phyloP scores from a whole-genome alignment of 2,329 filamentous ascomycete species.

The Madurella fahalii region DNA sequence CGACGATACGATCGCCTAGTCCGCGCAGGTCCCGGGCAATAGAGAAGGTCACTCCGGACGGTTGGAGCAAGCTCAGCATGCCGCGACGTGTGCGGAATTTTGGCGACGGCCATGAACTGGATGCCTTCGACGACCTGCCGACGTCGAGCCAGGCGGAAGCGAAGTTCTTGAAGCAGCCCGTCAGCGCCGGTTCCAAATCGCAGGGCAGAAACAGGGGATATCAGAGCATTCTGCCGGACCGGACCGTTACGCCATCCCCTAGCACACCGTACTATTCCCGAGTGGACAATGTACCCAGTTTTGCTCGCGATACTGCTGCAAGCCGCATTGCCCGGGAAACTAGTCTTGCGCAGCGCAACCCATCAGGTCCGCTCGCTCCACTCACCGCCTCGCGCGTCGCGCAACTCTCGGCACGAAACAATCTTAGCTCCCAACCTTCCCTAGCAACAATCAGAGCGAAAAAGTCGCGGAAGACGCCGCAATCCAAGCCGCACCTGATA shows the following conservation, averaged over 20 bases:
- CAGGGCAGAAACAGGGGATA: constrained; percentile 53
- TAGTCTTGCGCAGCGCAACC: constrained; percentile 55
- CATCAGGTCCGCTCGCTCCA: constrained; percentile 52
- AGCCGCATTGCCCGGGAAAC: constrained; percentile 63
- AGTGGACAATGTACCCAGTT: constrained; percentile 53
- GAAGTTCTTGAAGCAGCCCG: constrained; percentile 75
- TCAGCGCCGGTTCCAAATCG: constrained; percentile 64
- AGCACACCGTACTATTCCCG: constrained; percentile 54
- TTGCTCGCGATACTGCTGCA: constrained; percentile 62
- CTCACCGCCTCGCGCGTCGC: constrained; percentile 52
- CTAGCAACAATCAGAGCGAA: constrained; percentile 45
- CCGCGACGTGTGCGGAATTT: constrained; percentile 70
- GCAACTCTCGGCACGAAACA: constrained; percentile 48
- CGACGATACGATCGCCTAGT: constrained; percentile 57
- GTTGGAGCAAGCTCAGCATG: constrained; percentile 67
- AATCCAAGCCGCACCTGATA: constrained; percentile 80
- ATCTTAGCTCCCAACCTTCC: constrained; percentile 40
- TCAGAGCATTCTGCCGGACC: constrained; percentile 52
- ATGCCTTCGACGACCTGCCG: constrained; percentile 90
- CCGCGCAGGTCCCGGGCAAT: constrained; percentile 45
- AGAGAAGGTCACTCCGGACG: constrained; percentile 41
- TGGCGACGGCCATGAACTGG: constrained; percentile 88
- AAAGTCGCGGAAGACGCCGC: constrained; percentile 53
- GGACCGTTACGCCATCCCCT: constrained; percentile 51
- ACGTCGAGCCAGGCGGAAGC: constrained; percentile 80